phyloP scores from a whole-genome alignment of 305 asterid genomes.

The Fraxinus angustifolia region DNA sequence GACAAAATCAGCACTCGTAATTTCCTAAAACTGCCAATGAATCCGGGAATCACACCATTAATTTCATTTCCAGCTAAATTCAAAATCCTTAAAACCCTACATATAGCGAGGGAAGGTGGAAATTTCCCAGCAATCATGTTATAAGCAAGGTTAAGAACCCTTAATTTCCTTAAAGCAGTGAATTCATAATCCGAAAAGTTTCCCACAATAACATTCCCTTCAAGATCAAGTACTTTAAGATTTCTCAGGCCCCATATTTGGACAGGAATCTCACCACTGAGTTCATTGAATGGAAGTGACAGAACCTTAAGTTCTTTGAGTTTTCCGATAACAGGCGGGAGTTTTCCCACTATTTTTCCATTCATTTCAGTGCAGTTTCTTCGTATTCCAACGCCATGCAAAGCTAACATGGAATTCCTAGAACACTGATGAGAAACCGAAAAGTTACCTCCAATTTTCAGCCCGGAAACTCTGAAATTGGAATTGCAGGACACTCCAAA shows the following conservation, averaged over 20 bases:
- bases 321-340: conserved; percentile 33
- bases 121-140: conserved; percentile 40
- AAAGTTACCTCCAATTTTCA: conserved; percentile 40
- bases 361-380: conserved; percentile 32
- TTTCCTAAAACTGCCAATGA: conserved; percentile 28
- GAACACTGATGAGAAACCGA: conserved; percentile 34
- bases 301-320: conserved; percentile 42
- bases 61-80: conserved; percentile 43
- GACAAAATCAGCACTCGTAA: conserved; percentile 41
- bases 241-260: conserved; percentile 41
- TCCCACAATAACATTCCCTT: conserved; percentile 46
- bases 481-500: conserved; percentile 49
- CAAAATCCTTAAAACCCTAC: conserved; percentile 36
- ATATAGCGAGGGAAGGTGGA: conserved; percentile 40
- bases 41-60: conserved; percentile 38
- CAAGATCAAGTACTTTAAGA: conserved; percentile 52
- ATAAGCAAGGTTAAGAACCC: conserved; percentile 43
- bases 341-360: conserved; percentile 33
- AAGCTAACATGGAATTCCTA: conserved; percentile 15
- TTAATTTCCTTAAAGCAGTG: conserved; percentile 28
- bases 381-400: conserved; percentile 34
- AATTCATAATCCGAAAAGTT: conserved; percentile 35
- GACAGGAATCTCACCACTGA: conserved; percentile 45
- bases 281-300: conserved; percentile 48
- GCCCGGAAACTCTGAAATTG: conserved; percentile 28